Conservation (phyloP, 257 asterid genomes). For the Solanum sejunctum region DNA sequence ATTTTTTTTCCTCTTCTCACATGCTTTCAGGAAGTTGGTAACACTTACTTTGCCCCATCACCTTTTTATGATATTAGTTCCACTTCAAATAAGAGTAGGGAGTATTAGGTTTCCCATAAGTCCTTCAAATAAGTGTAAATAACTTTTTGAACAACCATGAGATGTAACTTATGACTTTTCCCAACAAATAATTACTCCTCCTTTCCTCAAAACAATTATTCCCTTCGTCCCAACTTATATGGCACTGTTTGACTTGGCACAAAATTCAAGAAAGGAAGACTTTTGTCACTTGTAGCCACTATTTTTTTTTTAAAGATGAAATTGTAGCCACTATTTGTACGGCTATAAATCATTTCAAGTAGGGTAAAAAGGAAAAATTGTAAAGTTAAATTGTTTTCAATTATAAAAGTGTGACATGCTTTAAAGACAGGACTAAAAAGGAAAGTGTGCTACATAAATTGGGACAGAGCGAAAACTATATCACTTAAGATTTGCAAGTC, state of each 20-base stretch:
- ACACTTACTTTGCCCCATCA: neutral
- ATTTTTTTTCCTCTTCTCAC: neutral
- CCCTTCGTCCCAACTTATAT: neutral
- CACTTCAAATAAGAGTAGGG: neutral
- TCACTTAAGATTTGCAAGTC: neutral
- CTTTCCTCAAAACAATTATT: neutral
- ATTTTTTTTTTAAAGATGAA: neutral
- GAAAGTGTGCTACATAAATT: neutral
- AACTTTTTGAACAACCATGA: neutral
- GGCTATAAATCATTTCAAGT: neutral
- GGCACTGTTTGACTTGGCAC: neutral
- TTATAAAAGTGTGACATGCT: neutral
- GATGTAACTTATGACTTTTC: neutral
- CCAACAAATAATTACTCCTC: neutral
- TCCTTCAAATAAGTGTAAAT: neutral
- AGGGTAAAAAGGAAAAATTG: neutral
- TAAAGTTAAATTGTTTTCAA: neutral
- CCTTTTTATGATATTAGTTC: neutral
- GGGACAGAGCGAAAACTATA: neutral
- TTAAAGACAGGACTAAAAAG: neutral
- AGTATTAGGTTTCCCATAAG: neutral
- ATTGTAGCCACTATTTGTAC: neutral
- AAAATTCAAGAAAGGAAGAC: neutral
- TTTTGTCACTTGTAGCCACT: neutral
- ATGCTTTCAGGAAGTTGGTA: neutral